These are phyloP conservation scores for Eucalyptus caleyi DNA, from an alignment of 345 rosid genomes.

Conservation along the genomic window DNA sequence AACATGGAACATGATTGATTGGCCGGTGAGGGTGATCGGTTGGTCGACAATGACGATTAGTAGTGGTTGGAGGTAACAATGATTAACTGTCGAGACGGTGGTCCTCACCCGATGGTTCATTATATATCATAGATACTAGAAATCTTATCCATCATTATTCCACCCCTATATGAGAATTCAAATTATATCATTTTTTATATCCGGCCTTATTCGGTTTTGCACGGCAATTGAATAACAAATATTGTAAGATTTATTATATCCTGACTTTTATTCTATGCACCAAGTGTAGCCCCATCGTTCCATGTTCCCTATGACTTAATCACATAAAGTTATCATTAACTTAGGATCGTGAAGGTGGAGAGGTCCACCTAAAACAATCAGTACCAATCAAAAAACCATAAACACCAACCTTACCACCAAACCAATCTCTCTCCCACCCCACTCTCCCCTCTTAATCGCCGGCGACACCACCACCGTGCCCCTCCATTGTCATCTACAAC, in stretches of 20 bases:
- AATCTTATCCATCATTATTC: too few species aligned
- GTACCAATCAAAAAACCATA: neutral
- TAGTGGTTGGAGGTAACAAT: neutral
- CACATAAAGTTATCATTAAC: too few species aligned
- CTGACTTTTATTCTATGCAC: too few species aligned
- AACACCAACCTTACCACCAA: too few species aligned
- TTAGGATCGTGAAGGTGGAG: neutral
- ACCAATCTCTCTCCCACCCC: too few species aligned
- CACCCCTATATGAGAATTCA: accelerated
- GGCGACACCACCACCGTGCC: neutral
- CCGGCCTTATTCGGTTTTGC: too few species aligned
- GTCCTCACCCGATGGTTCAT: accelerated
- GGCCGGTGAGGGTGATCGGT: neutral
- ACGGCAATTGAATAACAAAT: accelerated
- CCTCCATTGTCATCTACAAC: neutral
- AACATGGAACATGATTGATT: neutral
- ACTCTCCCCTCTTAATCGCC: too few species aligned
- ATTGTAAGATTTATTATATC: too few species aligned
- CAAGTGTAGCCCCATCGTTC: neutral
- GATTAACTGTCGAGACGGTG: accelerated
- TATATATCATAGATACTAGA: too few species aligned
- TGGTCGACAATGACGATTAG: neutral
- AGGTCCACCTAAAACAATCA: neutral
- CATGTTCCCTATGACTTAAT: neutral
- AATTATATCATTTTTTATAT: accelerated